A percentile compares a stretch with the other conserved stretches of the same genome.
phyloP scores from a whole-genome alignment of 148 eudicot genomes.

The Persicaria tinctoria region DNA sequence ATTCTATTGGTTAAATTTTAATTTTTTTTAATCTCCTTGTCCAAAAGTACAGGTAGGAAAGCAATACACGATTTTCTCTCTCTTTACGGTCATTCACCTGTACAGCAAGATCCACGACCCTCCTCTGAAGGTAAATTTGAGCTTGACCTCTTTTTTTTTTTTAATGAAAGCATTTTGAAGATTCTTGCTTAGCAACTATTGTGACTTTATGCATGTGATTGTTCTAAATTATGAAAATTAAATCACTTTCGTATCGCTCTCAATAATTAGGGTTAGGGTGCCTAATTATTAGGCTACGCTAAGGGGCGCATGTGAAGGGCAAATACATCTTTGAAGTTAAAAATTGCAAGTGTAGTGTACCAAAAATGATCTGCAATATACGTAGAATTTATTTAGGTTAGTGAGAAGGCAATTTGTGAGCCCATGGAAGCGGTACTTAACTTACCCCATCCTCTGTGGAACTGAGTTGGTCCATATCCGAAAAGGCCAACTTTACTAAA shows the following conservation, averaged over 20 bases:
- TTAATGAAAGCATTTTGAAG: neutral
- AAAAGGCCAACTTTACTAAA: neutral
- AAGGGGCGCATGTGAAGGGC: constrained; percentile 32
- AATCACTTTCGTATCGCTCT: constrained; percentile 12
- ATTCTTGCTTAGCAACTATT: neutral
- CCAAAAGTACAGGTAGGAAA: constrained; percentile 51
- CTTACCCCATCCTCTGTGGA: neutral
- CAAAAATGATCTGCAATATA: neutral
- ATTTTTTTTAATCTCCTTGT: neutral
- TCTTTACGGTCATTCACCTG: constrained; percentile 51
- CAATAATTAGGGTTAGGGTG: constrained; percentile 27
- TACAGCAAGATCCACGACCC: constrained; percentile 81
- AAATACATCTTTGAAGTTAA: constrained; percentile 3
- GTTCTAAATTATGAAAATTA: constrained; percentile 8
- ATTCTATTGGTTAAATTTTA: neutral
- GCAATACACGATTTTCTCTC: constrained; percentile 86
- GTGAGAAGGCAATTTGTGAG: neutral
- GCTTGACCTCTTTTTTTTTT: neutral
- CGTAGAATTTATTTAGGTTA: too few relatives aligned
- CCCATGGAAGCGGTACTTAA: neutral
- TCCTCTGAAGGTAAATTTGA: constrained; percentile 55
- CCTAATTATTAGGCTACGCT: constrained; percentile 18
- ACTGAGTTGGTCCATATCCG: constrained; percentile 3
- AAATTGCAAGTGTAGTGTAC: neutral
- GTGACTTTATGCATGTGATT: constrained; percentile 41